Conservation (phyloP, 2,329 filamentous ascomycete genomes). For the Rutstroemia sp. region DNA sequence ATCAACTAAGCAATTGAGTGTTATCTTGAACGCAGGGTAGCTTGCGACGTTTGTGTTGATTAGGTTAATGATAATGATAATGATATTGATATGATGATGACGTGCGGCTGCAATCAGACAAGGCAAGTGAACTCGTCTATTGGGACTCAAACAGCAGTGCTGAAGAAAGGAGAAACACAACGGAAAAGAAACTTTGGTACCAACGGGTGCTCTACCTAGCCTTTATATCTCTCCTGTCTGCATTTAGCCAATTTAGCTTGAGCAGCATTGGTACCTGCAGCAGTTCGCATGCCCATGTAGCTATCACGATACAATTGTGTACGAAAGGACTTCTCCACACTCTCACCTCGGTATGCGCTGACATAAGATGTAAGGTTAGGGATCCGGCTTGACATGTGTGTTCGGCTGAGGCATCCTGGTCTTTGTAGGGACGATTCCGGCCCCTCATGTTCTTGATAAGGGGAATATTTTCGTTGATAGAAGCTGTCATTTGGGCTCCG, state of each 20-base stretch:
- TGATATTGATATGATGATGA: too few relatives aligned
- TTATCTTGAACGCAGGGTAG: background rate
- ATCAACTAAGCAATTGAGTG: too few relatives aligned
- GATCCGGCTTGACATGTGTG: conserved; percentile 2
- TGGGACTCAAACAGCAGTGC: too few relatives aligned
- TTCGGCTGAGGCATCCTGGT: background rate
- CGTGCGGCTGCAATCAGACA: too few relatives aligned
- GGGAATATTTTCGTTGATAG: background rate
- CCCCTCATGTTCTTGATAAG: too few relatives aligned
- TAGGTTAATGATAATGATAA: too few relatives aligned
- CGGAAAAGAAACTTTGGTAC: background rate
- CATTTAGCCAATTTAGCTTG: too few relatives aligned
- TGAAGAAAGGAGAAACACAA: background rate
- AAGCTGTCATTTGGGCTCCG: background rate
- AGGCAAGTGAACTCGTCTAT: too few relatives aligned
- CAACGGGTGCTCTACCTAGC: too few relatives aligned
- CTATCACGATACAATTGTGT: background rate
- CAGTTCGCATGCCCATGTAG: background rate
- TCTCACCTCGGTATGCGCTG: background rate
- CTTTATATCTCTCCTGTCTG: background rate
- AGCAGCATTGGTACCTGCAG: background rate
- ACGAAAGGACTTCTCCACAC: background rate
- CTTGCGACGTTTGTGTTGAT: background rate
- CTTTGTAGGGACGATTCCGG: too few relatives aligned
- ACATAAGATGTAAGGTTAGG: background rate